Evolutionary conservation across 23 red algal genomes (phyloP).

Genomic region (Gracilaria caudata): DNA sequence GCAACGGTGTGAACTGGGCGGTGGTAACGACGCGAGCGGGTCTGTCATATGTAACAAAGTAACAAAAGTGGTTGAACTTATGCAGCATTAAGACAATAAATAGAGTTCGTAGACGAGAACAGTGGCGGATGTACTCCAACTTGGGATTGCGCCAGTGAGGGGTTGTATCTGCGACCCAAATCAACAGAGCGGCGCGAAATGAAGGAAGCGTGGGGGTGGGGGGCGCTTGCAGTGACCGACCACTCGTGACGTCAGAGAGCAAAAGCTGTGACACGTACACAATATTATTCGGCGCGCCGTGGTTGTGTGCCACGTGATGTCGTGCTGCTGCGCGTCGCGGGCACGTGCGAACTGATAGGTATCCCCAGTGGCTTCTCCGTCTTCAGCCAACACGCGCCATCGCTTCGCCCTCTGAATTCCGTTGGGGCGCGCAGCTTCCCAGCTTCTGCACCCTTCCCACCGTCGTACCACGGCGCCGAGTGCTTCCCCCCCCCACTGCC

Average conservation of each 20-base stretch:
- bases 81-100: constrained; percentile 21
- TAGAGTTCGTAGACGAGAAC: constrained; percentile 13
- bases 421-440: too few relatives aligned
- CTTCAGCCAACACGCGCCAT: too few relatives aligned
- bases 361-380: too few relatives aligned
- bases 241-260: background rate
- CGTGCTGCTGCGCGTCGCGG: too few relatives aligned
- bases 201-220: too few relatives aligned
- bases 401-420: too few relatives aligned
- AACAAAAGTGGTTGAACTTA: constrained; percentile 12
- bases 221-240: too few relatives aligned
- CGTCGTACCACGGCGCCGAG: too few relatives aligned
- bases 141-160: background rate
- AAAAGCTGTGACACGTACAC: background rate
- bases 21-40: background rate
- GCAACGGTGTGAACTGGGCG: background rate
- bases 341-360: too few relatives aligned
- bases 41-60: constrained; percentile 8
- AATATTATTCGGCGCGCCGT: background rate
- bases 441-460: too few relatives aligned
- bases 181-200: background rate
- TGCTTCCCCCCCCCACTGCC: too few relatives aligned
- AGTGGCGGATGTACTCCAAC: background rate
- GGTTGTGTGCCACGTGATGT: too few relatives aligned
- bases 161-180: background rate